A percentile compares a stretch with the other conserved stretches of the same genome.
Conservation (phyloP, 495 filamentous ascomycete genomes). For the Immersiella caudata region DNA sequence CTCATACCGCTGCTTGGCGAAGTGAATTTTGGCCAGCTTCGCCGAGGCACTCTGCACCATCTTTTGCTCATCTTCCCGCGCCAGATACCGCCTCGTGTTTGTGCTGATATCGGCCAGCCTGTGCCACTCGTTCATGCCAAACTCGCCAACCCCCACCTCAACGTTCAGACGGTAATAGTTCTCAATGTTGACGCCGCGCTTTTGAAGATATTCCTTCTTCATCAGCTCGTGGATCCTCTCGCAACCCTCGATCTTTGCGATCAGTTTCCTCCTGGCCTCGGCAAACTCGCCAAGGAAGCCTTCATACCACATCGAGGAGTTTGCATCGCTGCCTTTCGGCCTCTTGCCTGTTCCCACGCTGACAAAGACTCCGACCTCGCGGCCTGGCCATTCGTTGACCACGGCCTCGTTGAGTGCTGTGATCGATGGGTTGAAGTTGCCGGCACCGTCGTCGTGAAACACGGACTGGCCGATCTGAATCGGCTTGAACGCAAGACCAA, state of each 20-base stretch:
- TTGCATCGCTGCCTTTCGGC: constrained; percentile 68
- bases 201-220: constrained; percentile 71
- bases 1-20: constrained; percentile 56
- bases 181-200: constrained; percentile 78
- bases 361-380: constrained; percentile 86
- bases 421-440: constrained; percentile 89
- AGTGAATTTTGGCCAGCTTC: constrained; percentile 83
- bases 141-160: constrained; percentile 95
- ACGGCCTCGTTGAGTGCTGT: constrained; percentile 86
- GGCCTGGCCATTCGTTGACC: constrained; percentile 90
- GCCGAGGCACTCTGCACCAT: constrained; percentile 75
- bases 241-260: constrained; percentile 91
- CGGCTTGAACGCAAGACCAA: constrained; percentile 91
- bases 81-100: constrained; percentile 82
- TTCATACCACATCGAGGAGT: constrained; percentile 85
- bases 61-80: constrained; percentile 67
- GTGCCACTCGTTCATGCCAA: constrained; percentile 98
- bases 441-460: constrained; percentile 91
- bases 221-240: constrained; percentile 88
- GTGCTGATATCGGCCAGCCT: constrained; percentile 91
- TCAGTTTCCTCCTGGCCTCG: constrained; percentile 80
- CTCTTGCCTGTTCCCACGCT: constrained; percentile 92
- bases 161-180: constrained; percentile 98
- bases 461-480: constrained; percentile 90
- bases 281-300: constrained; percentile 89